Base-by-base conservation (phyloP, 768 basidiomycete species). In the Lanmaoa rubissima region DNA sequence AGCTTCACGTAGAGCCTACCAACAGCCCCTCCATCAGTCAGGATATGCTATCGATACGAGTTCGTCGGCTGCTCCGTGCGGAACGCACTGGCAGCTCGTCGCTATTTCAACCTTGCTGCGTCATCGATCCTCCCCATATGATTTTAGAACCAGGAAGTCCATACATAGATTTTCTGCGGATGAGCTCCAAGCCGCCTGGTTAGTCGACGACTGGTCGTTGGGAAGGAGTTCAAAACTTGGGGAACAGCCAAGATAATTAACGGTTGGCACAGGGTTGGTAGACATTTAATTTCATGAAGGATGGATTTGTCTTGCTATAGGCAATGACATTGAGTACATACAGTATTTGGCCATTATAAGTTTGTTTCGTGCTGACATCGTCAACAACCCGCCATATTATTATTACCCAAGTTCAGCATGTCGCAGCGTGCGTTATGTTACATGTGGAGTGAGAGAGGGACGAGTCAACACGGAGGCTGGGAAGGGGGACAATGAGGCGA, bases 131-230 rank as follows among this genome's bases (percentile, higher is more conserved):
- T 77, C 76, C 61, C 68, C 74, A 12, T 87, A 87, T 64, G 63
- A 69, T 47, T 76, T 84, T 49, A 65, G 73, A 16, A 76, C 79
- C 66, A 78, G 77, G 61, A 76, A 80, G 43, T 66, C 74, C 19
- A 75, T 79, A 32, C 73, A 74, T 62, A 70, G 64, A 11, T 84
- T 83, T 59, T 79, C 88, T 51, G 73, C 75, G 50, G 67, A 63
- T 11, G 77, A 79, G 54, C 66, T 90, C 53, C 62, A 72, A 42
- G 70, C 68, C 34, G 75, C 76, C 19, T 55, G 62, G 32, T 76
- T 75, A 61, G 82, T 83, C 60, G 72, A 75, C 54, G 73, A 74
- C 47, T 79, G 79, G 75, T 84, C 83, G 59, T 85, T 83, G 83
- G 66, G 69, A 56, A 78, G 77, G 67, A 85, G 84, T 63, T 4